Conservation (phyloP, 208 protist genomes). For the Acanthamoeba lenticulata region DNA sequence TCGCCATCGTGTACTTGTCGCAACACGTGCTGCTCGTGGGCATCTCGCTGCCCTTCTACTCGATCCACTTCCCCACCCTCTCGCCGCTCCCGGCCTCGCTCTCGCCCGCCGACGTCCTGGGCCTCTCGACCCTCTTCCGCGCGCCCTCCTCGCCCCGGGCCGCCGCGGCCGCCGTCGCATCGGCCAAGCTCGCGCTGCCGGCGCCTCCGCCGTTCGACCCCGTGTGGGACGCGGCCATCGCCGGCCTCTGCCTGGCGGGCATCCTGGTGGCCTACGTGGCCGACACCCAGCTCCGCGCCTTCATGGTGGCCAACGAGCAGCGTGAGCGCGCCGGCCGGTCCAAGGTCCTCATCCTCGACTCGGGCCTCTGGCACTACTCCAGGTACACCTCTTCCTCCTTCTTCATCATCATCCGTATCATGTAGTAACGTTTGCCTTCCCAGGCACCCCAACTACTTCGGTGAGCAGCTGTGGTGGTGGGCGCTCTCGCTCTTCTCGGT, state of each 20-base stretch:
- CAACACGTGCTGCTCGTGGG: constrained; percentile 61
- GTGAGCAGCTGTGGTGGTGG: constrained; percentile 66
- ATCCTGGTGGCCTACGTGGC: constrained; percentile 54
- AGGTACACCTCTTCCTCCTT: too few relatives aligned
- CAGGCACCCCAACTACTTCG: constrained; percentile 69
- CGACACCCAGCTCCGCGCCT: constrained; percentile 61
- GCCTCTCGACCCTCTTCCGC: neutral
- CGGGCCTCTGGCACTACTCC: constrained; percentile 66
- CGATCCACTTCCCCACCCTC: constrained; percentile 37
- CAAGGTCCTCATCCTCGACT: constrained; percentile 64
- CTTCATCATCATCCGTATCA: neutral
- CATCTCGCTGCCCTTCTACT: constrained; percentile 60
- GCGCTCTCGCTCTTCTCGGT: constrained; percentile 15
- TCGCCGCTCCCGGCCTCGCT: neutral
- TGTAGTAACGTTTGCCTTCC: neutral
- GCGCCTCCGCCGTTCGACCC: neutral
- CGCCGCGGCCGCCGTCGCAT: neutral
- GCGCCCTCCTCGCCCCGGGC: neutral
- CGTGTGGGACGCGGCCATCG: constrained; percentile 42
- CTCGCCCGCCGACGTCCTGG: neutral
- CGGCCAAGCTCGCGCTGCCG: neutral
- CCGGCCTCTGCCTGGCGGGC: constrained; percentile 43
- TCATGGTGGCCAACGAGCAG: constrained; percentile 67
- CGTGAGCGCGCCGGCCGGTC: constrained; percentile 14
- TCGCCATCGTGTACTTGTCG: constrained; percentile 55